phyloP scores from a whole-genome alignment of 2,329 filamentous ascomycete species.

The Ophiostoma sp. region DNA sequence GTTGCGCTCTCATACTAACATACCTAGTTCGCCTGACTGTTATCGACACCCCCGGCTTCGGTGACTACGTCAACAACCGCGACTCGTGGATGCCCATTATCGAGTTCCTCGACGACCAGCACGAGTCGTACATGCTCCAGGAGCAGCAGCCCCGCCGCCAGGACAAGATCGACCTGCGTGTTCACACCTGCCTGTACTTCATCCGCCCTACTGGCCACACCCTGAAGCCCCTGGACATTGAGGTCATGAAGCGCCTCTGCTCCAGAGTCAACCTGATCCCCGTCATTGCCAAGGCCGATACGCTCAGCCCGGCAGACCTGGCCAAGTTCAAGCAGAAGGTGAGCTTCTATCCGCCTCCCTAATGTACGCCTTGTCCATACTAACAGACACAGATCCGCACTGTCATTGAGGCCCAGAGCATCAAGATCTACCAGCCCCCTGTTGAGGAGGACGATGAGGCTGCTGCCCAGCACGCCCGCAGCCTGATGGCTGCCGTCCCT shows the following conservation, averaged over 20 bases:
- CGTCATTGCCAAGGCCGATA: constrained; percentile 97
- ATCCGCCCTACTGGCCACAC: constrained; percentile 98
- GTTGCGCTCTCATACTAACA: constrained; percentile 1
- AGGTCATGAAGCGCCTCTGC: constrained; percentile 99
- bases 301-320: constrained; percentile 85
- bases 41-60: constrained; percentile 97
- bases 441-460: constrained; percentile 98
- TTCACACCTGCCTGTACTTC: constrained; percentile 98
- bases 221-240: constrained; percentile 95
- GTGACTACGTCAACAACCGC: constrained; percentile 99
- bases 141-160: constrained; percentile 97
- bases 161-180: constrained; percentile 98
- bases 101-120: constrained; percentile 99
- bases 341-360: neutral
- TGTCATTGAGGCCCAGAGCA: constrained; percentile 95
- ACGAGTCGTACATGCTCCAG: constrained; percentile 99
- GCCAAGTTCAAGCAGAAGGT: constrained; percentile 93
- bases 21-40: constrained; percentile 86
- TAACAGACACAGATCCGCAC: constrained; percentile 65
- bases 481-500: constrained; percentile 93
- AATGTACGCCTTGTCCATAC: too few relatives aligned
- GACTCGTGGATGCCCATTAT: constrained; percentile 99
- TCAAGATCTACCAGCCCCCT: constrained; percentile 98
- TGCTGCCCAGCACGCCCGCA: constrained; percentile 88
- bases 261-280: constrained; percentile 97